A percentile compares a stretch with the other conserved stretches of the same genome.
phyloP scores from a whole-genome alignment of 306 rosid species.

The Glycine latifolia region DNA sequence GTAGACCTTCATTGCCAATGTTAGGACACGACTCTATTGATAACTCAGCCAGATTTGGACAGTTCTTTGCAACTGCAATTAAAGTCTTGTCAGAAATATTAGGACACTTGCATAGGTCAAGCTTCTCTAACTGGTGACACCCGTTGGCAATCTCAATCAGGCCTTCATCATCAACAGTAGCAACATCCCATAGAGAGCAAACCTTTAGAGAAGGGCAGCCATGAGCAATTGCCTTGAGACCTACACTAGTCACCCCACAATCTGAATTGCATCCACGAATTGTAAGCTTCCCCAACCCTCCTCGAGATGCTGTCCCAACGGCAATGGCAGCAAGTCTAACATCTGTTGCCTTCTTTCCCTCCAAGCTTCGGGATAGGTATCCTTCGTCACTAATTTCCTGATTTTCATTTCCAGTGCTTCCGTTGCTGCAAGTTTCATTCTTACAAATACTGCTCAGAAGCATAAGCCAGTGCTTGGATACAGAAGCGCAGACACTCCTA shows the following conservation, averaged over 20 bases:
- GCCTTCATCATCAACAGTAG: constrained; percentile 78
- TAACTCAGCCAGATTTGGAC: constrained; percentile 71
- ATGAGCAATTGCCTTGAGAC: constrained; percentile 77
- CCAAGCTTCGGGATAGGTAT: constrained; percentile 83
- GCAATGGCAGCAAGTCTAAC: constrained; percentile 92
- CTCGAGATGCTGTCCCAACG: constrained; percentile 85
- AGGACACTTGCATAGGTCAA: constrained; percentile 76
- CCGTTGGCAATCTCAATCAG: constrained; percentile 77
- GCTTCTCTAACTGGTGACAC: constrained; percentile 76
- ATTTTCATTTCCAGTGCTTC: constrained; percentile 34
- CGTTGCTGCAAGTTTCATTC: constrained; percentile 60
- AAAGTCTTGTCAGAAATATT: constrained; percentile 76
- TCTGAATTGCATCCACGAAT: constrained; percentile 68
- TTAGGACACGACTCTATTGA: constrained; percentile 80
- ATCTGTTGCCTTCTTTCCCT: constrained; percentile 88
- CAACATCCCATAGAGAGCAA: constrained; percentile 72
- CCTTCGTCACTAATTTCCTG: constrained; percentile 71
- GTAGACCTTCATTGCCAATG: constrained; percentile 80
- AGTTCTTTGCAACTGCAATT: constrained; percentile 70
- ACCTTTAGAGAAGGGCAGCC: constrained; percentile 87
- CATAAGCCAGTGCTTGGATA: constrained; percentile 93
- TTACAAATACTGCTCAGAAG: constrained; percentile 72
- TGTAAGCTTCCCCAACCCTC: constrained; percentile 88
- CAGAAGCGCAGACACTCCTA: constrained; percentile 75
- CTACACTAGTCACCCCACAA: constrained; percentile 64